Evolutionary conservation across 208 protist genomes (phyloP).

Genomic region (Crithidia thermophila): DNA sequence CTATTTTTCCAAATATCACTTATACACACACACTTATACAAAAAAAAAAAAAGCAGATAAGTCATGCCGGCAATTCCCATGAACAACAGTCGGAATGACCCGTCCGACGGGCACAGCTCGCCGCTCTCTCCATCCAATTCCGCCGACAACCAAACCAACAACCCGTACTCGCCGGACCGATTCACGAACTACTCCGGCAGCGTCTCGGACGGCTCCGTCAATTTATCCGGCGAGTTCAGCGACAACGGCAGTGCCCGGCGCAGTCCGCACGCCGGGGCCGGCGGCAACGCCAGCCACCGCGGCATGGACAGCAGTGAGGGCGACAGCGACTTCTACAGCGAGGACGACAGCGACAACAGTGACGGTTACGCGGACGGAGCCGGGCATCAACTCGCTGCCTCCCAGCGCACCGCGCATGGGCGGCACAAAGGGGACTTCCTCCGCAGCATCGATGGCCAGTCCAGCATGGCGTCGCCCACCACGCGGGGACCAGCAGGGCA

Average conservation of each 20-base stretch:
- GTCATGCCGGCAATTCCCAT: not conserved
- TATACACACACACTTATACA: too few species aligned
- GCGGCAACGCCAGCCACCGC: slow-evolving; percentile 10
- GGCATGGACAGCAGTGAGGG: slow-evolving; percentile 9
- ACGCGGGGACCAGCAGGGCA: too few species aligned
- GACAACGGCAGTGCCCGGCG: slow-evolving; percentile 19
- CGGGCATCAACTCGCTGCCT: not conserved
- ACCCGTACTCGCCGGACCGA: not conserved
- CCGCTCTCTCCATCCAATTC: not conserved
- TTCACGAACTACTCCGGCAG: not conserved
- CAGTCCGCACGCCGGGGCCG: slow-evolving; percentile 15
- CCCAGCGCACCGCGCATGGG: not conserved
- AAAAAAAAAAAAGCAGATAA: not conserved
- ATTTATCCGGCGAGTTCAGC: not conserved
- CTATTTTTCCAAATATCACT: too few species aligned
- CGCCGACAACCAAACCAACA: not conserved
- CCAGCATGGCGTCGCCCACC: too few species aligned
- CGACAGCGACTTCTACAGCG: slow-evolving; percentile 35
- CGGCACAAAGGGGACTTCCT: not conserved
- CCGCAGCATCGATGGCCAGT: not conserved
- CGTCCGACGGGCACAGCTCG: not conserved
- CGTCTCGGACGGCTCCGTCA: not conserved
- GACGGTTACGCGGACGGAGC: slow-evolving; percentile 8
- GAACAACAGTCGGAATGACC: not conserved
- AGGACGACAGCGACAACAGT: slow-evolving; percentile 27